These are phyloP conservation scores for Ophiocytium majus DNA, from an alignment of 352 stramenopile genomes.

Conservation along the genomic window DNA sequence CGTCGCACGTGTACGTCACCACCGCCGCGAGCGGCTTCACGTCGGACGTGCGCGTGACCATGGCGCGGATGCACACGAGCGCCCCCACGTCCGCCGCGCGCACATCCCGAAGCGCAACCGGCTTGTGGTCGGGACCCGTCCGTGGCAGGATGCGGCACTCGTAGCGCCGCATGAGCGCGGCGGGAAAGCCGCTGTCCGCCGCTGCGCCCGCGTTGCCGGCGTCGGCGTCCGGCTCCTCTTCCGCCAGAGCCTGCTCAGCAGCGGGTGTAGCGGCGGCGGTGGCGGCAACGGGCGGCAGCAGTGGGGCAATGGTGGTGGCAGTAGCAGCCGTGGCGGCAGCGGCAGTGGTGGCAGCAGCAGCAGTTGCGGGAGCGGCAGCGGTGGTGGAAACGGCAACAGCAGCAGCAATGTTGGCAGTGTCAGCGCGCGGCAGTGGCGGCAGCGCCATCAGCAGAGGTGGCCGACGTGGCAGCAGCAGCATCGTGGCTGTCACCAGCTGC, in stretches of 20 bases:
- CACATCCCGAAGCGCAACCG: slow-evolving; percentile 41
- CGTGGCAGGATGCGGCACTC: slow-evolving; percentile 66
- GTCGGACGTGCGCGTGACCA: slow-evolving; percentile 96
- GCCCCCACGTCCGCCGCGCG: slow-evolving; percentile 81
- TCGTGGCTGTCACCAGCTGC: too few relatives aligned
- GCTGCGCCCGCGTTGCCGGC: slow-evolving; percentile 17
- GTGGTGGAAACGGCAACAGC: too few relatives aligned
- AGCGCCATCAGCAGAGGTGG: too few relatives aligned
- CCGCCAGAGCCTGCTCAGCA: slow-evolving; percentile 29
- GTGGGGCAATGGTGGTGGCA: too few relatives aligned
- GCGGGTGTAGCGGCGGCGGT: too few relatives aligned
- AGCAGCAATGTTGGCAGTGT: too few relatives aligned
- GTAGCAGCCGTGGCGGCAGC: too few relatives aligned
- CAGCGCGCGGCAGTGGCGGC: too few relatives aligned
- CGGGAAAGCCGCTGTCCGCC: slow-evolving; percentile 81
- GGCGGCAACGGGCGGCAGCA: too few relatives aligned
- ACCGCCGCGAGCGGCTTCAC: slow-evolving; percentile 95
- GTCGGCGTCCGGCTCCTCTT: slow-evolving; percentile 35
- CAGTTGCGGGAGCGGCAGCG: too few relatives aligned
- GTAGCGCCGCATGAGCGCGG: slow-evolving; percentile 79
- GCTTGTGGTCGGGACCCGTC: slow-evolving; percentile 46
- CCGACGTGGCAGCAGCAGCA: too few relatives aligned
- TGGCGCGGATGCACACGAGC: slow-evolving; percentile 91
- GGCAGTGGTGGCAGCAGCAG: too few relatives aligned
- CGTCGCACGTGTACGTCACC: slow-evolving; percentile 95